Evolutionary conservation across 148 eudicot genomes (phyloP).

Genomic region (Pouteria glomerata): DNA sequence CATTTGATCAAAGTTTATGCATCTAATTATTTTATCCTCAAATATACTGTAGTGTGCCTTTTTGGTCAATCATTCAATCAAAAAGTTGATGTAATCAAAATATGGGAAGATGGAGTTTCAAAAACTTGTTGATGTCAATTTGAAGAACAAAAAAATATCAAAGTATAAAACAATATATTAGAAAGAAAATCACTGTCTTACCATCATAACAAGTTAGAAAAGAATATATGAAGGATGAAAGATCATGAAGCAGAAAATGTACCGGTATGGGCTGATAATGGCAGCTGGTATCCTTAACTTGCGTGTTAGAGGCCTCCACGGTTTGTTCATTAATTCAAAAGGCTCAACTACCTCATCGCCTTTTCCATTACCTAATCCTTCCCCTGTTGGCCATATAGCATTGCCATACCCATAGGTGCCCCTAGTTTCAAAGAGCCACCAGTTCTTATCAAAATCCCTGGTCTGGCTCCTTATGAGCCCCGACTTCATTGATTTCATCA

Average conservation of each 20-base stretch:
- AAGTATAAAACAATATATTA: neutral
- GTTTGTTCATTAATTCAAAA: neutral
- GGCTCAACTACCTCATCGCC: neutral
- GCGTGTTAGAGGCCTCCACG: slow-evolving; percentile 2
- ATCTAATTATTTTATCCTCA: neutral
- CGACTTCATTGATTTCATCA: neutral
- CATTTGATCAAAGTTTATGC: neutral
- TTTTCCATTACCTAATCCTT: neutral
- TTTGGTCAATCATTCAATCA: neutral
- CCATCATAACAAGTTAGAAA: neutral
- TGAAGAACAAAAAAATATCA: neutral
- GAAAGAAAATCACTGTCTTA: neutral
- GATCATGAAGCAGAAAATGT: neutral
- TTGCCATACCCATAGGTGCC: slow-evolving; percentile 2
- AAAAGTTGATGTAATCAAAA: neutral
- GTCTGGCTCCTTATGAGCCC: neutral
- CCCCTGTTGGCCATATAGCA: neutral
- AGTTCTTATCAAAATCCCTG: neutral
- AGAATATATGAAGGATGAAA: neutral
- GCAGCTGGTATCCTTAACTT: neutral
- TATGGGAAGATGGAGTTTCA: neutral
- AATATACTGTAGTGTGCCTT: neutral
- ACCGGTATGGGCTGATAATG: slow-evolving; percentile 6
- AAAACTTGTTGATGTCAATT: neutral
- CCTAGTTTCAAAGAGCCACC: neutral